Percentiles rank a stretch among this genome's conserved stretches.
phyloP scores from a whole-genome alignment of 164 flowering plant species.

The Chimonanthus salicifolius region DNA sequence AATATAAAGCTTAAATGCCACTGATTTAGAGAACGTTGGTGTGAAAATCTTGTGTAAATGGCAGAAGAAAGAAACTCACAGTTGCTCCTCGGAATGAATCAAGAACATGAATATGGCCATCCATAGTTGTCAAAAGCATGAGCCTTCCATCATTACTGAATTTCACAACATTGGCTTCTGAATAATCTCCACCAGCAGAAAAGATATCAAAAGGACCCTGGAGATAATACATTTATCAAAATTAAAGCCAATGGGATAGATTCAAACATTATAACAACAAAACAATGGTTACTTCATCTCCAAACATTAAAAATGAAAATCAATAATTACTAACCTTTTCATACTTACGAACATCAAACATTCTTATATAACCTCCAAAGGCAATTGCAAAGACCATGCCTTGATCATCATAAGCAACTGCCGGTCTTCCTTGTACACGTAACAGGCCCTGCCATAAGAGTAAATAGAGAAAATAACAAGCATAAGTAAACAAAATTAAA shows the following conservation, averaged over 20 bases:
- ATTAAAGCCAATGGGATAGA: conserved; percentile 4
- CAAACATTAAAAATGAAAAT: too few species aligned
- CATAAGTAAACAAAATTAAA: conserved; percentile 9
- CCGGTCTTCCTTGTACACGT: conserved; percentile 97
- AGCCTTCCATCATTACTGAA: conserved; percentile 96
- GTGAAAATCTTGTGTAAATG: neutral
- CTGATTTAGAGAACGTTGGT: too few species aligned
- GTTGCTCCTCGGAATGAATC: conserved; percentile 93
- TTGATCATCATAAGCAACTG: conserved; percentile 93
- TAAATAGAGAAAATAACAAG: too few species aligned
- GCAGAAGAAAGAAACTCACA: conserved; percentile 37
- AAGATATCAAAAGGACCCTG: conserved; percentile 97
- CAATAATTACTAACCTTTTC: conserved; percentile 59
- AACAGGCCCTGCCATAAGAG: conserved; percentile 58
- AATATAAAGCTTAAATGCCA: too few species aligned
- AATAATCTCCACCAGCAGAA: conserved; percentile 82
- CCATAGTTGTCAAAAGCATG: conserved; percentile 79
- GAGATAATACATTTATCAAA: conserved; percentile 5
- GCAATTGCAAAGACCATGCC: conserved; percentile 91
- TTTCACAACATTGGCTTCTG: conserved; percentile 90
- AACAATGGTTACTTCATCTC: neutral
- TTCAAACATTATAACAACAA: neutral
- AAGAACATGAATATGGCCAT: conserved; percentile 84
- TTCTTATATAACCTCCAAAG: conserved; percentile 85
- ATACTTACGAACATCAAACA: conserved; percentile 92